Evolutionary conservation across 2,329 filamentous ascomycete species (phyloP), one percentile per base, ranked within the genome.

Genomic region (Fusarium verticillioides): DNA sequence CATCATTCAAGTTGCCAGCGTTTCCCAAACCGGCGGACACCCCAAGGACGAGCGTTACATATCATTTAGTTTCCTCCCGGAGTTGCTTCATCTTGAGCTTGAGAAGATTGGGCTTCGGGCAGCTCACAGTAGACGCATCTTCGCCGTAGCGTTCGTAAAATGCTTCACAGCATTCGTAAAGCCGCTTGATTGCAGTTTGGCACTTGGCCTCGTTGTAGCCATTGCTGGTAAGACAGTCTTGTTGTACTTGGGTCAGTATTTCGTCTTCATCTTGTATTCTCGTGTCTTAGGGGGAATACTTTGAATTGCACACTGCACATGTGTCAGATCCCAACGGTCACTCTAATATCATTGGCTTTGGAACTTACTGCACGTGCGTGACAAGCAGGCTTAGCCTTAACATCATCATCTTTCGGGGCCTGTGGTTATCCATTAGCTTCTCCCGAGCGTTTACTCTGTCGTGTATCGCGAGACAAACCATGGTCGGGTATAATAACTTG

Each of bases 141-240:
- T 97, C 92, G 21, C 96, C 95, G 67, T 93, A 89, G 64, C 89
- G 87, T 77, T 92, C 85, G 83, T 99, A 98, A 81, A 98, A 97
- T 18, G 90, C 88, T 78, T 95, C 91, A 83, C 96, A 99, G 83
- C 96, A 99, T 76, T 96, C 92, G 82, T 98, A 99, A 30, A 99
- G 85, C 6, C 94, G 94, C 80, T 96, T 92, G 63, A 99, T 89
- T 78, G 94, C 86, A 23, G 84, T 82, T 79, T 92, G 89, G 82
- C 96, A 99, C 79, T 91, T 97, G 47, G 90, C 90, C 83, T 98
- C 95, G 68, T 97, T 90, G 85, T 93, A 98, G 60, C 90, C 91
- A 81, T 95, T 95, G 82, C 91, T 96, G 52, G 89, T 90, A 70
- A 99, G 86, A 79, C 96, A 99, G 76, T 92, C 94, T 97, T 78